Conservation (phyloP, 164 flowering plant species). For the Kalanchoe fedtschenkoi region DNA sequence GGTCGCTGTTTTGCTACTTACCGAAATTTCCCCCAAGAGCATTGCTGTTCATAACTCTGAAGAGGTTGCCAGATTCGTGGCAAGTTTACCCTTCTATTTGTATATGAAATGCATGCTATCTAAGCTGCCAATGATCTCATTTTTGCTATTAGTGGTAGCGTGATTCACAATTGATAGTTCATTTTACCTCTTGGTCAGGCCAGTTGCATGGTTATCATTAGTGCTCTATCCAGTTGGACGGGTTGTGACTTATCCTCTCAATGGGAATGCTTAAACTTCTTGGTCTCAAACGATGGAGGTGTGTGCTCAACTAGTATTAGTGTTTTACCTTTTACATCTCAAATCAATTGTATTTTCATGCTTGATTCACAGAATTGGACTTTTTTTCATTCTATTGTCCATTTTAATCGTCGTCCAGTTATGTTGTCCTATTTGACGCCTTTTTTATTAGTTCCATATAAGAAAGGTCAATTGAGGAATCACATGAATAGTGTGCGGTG, state of each 20-base stretch:
- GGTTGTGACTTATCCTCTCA: conserved; percentile 78
- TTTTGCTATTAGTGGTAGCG: not conserved
- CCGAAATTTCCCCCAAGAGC: conserved; percentile 97
- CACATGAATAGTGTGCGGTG: too few relatives aligned
- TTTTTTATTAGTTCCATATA: too few relatives aligned
- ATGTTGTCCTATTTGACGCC: too few relatives aligned
- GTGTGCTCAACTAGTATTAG: too few relatives aligned
- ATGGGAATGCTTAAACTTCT: conserved; percentile 92
- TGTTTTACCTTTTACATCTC: not conserved
- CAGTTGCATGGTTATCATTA: conserved; percentile 99
- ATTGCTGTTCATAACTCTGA: conserved; percentile 94
- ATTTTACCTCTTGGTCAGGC: conserved; percentile 69
- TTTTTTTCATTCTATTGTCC: too few relatives aligned
- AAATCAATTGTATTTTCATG: not conserved
- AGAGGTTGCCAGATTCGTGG: conserved; percentile 96
- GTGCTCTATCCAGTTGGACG: conserved; percentile 95
- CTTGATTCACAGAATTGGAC: too few relatives aligned
- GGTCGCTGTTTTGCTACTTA: conserved; percentile 92
- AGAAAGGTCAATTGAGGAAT: too few relatives aligned
- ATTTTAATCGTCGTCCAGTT: not conserved
- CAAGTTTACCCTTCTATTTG: conserved; percentile 24
- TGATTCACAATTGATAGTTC: conserved; percentile 15
- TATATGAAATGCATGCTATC: not conserved
- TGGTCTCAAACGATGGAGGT: conserved; percentile 95
- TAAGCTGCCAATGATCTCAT: not conserved